Conservation (phyloP, 257 asterid species). For the Solanum pennellii region DNA sequence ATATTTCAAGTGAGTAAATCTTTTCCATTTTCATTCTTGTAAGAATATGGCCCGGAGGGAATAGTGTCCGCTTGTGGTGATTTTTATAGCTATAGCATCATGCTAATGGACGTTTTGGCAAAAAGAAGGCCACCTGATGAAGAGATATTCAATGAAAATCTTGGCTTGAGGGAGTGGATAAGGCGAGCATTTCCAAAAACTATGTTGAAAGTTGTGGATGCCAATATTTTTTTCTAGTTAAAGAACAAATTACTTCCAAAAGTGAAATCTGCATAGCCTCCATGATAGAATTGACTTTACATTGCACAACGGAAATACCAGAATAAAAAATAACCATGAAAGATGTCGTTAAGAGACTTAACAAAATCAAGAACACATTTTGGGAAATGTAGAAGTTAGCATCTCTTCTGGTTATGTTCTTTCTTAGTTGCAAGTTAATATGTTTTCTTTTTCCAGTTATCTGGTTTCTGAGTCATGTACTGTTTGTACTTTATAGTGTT, state of each 20-base stretch:
- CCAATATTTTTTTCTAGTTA: not conserved
- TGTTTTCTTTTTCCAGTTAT: not conserved
- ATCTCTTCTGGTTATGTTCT: not conserved
- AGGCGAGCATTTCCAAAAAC: not conserved
- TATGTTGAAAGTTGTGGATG: not conserved
- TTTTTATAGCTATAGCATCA: conserved; percentile 22
- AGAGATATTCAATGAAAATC: conserved; percentile 10
- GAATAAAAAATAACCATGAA: not conserved
- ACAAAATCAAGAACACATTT: not conserved
- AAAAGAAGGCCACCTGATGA: conserved; percentile 13
- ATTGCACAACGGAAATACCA: not conserved
- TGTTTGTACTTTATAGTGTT: not conserved
- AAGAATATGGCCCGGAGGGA: conserved; percentile 24
- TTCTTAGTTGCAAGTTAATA: not conserved
- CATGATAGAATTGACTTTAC: not conserved
- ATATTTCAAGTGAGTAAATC: not conserved
- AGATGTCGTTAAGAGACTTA: not conserved
- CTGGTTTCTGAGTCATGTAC: not conserved
- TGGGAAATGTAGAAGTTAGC: not conserved
- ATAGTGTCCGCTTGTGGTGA: conserved; percentile 17
- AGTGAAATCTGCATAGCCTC: not conserved
- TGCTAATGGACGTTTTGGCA: conserved; percentile 18
- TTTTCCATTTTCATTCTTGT: not conserved
- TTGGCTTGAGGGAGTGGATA: conserved; percentile 18
- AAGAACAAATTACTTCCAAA: not conserved